Percentiles rank a stretch among this genome's conserved stretches.
These are phyloP conservation scores for Neonectria ditissima DNA, from an alignment of 2,329 filamentous ascomycete species.

Conservation along the genomic window DNA sequence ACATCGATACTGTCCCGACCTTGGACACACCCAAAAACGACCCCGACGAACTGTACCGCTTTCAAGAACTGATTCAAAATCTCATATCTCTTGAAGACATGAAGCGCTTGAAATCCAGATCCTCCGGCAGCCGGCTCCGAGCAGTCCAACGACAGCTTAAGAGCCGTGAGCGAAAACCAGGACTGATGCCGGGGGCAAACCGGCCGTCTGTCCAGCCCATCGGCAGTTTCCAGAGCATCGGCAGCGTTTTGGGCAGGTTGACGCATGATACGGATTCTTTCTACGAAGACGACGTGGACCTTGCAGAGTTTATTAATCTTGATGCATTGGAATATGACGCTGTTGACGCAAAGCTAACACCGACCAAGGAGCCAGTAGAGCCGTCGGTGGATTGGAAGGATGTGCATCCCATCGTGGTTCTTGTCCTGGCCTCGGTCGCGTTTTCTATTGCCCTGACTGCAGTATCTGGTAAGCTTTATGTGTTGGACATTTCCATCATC, in stretches of 20 bases:
- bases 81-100: conserved; percentile 34
- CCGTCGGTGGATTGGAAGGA: conserved; percentile 8
- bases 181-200: background rate
- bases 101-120: conserved; percentile 9
- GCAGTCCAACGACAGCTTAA: conserved; percentile 32
- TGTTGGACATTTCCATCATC: too few relatives aligned
- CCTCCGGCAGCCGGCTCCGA: conserved; percentile 31
- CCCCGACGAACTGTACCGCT: conserved; percentile 25
- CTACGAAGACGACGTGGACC: conserved; percentile 20
- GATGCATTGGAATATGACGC: conserved; percentile 22
- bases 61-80: conserved; percentile 40
- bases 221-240: conserved; percentile 15
- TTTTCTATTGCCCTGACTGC: conserved; percentile 35
- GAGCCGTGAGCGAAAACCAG: conserved; percentile 11
- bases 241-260: conserved; percentile 15
- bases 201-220: conserved; percentile 2
- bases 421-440: conserved; percentile 38
- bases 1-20: conserved; percentile 9
- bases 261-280: conserved; percentile 25
- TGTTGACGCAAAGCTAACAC: background rate
- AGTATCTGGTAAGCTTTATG: conserved; percentile 30
- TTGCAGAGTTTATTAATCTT: conserved; percentile 31
- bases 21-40: conserved; percentile 1
- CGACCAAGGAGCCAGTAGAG: background rate
- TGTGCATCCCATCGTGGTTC: conserved; percentile 31